Conservation (phyloP, 192 early-diverging fungal species). For the Gigaspora rosea region DNA sequence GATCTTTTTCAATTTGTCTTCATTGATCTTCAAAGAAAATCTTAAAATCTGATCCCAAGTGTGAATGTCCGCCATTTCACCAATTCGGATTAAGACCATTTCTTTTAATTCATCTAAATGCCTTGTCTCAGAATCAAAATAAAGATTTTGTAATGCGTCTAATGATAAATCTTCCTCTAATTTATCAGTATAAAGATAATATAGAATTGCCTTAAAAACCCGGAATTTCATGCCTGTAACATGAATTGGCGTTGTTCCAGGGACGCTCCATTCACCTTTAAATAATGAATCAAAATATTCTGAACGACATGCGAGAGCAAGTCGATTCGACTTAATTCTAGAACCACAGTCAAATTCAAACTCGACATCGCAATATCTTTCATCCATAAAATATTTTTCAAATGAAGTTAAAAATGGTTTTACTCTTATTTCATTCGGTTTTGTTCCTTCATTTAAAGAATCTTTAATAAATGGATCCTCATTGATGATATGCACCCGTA, state of each 20-base stretch:
- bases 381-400: too few relatives aligned
- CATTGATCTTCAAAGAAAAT: not conserved
- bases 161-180: not conserved
- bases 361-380: too few relatives aligned
- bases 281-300: slow-evolving; percentile 8
- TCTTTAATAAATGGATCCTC: too few relatives aligned
- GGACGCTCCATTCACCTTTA: not conserved
- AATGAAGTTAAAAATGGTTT: too few relatives aligned
- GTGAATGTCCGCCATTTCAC: not conserved
- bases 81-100: not conserved
- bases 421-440: too few relatives aligned
- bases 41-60: slow-evolving; percentile 2
- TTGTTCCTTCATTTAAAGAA: too few relatives aligned
- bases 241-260: too few relatives aligned
- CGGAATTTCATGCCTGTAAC: too few relatives aligned
- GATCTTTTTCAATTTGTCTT: not conserved
- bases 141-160: not conserved
- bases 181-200: not conserved
- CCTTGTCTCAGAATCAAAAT: not conserved
- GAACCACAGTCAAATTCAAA: too few relatives aligned
- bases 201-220: not conserved
- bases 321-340: too few relatives aligned
- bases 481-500: too few relatives aligned
- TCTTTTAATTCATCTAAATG: not conserved
- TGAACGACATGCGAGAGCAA: not conserved